Evolutionary conservation across 768 basidiomycete species (phyloP).

Genomic region (Phaffia australis): DNA sequence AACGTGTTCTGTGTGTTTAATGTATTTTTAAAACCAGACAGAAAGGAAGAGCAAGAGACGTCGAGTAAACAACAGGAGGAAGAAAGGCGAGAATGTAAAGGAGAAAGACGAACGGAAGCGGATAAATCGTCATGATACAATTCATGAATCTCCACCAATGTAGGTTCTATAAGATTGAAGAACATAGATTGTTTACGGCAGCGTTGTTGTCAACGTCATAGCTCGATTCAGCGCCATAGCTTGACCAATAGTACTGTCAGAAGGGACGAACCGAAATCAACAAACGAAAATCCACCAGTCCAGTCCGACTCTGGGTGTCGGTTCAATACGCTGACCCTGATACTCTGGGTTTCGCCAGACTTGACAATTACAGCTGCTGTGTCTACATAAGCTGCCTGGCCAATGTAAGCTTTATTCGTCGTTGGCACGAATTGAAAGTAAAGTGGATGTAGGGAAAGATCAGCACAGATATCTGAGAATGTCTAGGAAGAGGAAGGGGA

Average conservation of each 20-base stretch:
- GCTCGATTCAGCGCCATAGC: too few relatives aligned
- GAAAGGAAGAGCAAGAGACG: background rate
- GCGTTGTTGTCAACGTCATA: background rate
- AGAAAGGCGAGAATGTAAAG: too few relatives aligned
- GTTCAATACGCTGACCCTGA: slow-evolving; percentile 51
- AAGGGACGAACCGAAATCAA: slow-evolving; percentile 29
- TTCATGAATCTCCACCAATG: slow-evolving; percentile 44
- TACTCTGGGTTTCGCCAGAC: slow-evolving; percentile 32
- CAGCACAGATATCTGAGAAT: too few relatives aligned
- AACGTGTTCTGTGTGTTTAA: slow-evolving; percentile 8
- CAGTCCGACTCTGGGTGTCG: slow-evolving; percentile 42
- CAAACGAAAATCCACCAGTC: slow-evolving; percentile 29
- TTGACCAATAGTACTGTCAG: too few relatives aligned
- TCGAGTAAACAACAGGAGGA: background rate
- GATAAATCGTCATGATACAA: slow-evolving; percentile 46
- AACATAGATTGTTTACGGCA: slow-evolving; percentile 26
- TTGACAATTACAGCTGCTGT: slow-evolving; percentile 44
- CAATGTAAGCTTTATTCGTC: too few relatives aligned
- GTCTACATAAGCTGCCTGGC: slow-evolving; percentile 43
- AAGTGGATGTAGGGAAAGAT: too few relatives aligned
- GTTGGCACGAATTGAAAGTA: too few relatives aligned
- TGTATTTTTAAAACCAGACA: too few relatives aligned
- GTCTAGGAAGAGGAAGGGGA: too few relatives aligned
- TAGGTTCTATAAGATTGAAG: slow-evolving; percentile 41
- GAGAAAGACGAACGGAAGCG: slow-evolving; percentile 28